phyloP scores from a whole-genome alignment of 148 eudicot species.

The Camellia lanceoleosa region DNA sequence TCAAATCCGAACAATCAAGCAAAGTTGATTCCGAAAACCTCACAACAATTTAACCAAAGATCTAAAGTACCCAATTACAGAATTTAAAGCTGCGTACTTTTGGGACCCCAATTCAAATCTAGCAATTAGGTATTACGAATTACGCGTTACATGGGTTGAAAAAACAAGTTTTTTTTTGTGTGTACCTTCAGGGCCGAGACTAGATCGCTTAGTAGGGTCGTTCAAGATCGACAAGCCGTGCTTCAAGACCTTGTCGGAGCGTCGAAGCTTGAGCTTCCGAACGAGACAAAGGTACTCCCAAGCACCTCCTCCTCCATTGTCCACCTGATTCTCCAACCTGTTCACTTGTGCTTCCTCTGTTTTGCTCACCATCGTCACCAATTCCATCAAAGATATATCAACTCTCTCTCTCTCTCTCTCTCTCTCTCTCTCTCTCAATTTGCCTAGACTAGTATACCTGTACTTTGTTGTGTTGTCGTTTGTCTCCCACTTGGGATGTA shows the following conservation, averaged over 20 bases:
- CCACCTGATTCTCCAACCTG: slow-evolving; percentile 74
- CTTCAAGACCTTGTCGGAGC: slow-evolving; percentile 76
- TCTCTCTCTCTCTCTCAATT: too few relatives aligned
- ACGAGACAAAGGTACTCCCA: slow-evolving; percentile 81
- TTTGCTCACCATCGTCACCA: slow-evolving; percentile 64
- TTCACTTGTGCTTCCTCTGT: slow-evolving; percentile 61
- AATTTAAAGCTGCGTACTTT: background rate
- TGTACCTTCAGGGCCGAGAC: slow-evolving; percentile 72
- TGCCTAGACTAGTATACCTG: too few relatives aligned
- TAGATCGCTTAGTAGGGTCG: slow-evolving; percentile 70
- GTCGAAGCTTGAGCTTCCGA: slow-evolving; percentile 81
- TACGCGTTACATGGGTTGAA: background rate
- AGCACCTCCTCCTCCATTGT: slow-evolving; percentile 85
- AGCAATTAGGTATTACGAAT: too few relatives aligned
- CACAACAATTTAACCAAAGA: too few relatives aligned
- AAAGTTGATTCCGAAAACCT: too few relatives aligned
- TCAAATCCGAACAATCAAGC: background rate
- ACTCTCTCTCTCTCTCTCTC: background rate
- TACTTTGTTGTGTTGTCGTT: too few relatives aligned
- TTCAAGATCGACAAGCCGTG: slow-evolving; percentile 67
- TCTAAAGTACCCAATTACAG: background rate
- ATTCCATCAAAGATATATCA: background rate
- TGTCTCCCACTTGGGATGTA: too few relatives aligned
- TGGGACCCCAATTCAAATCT: background rate
- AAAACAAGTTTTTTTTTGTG: background rate